Percentiles rank a stretch among this genome's conserved stretches.
These are phyloP conservation scores for Arxiozyma slooffiae DNA, from an alignment of 1,139 yeast species.

Conservation along the genomic window DNA sequence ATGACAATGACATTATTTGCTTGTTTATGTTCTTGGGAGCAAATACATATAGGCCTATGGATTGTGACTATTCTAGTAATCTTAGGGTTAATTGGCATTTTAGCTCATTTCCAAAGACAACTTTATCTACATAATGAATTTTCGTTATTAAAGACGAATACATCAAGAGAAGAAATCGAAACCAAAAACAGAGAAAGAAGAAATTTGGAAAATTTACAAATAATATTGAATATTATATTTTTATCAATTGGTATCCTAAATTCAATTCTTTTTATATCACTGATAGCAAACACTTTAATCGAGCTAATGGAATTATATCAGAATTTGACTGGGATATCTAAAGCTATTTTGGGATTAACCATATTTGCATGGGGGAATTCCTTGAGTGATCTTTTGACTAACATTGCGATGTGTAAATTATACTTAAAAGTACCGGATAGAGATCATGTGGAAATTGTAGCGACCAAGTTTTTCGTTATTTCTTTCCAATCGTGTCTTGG, in stretches of 20 bases:
- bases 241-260: conserved; percentile 60
- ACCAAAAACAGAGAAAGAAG: conserved; percentile 15
- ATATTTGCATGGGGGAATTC: conserved; percentile 94
- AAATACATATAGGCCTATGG: conserved; percentile 4
- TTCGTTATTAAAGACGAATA: conserved; percentile 14
- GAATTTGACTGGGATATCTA: conserved; percentile 37
- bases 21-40: conserved; percentile 9
- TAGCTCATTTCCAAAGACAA: conserved; percentile 1
- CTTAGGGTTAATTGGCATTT: neutral
- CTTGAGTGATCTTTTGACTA: conserved; percentile 83
- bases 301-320: conserved; percentile 41
- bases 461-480: conserved; percentile 28
- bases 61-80: neutral
- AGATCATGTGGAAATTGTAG: conserved; percentile 14
- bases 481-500: conserved; percentile 30
- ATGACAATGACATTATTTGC: conserved; percentile 14
- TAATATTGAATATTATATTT: conserved; percentile 10
- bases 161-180: conserved; percentile 7
- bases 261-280: conserved; percentile 56
- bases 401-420: conserved; percentile 44
- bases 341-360: conserved; percentile 78
- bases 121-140: conserved; percentile 14
- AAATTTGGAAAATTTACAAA: conserved; percentile 12
- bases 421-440: conserved; percentile 22
- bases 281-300: conserved; percentile 52